These are phyloP conservation scores for Rostrohypoxylon terebratum DNA, from an alignment of 495 filamentous ascomycete genomes.

Conservation along the genomic window DNA sequence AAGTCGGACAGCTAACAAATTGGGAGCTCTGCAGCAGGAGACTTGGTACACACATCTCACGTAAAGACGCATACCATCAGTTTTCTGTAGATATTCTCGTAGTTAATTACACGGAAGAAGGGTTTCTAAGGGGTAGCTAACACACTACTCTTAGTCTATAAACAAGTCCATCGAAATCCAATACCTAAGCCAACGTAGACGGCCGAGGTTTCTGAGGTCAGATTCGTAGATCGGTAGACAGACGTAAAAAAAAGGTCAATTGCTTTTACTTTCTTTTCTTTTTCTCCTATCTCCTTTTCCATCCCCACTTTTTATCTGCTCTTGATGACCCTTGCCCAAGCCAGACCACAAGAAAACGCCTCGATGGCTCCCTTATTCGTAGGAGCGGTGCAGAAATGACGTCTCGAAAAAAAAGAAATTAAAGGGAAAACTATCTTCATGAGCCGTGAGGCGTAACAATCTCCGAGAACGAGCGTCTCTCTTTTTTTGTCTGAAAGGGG, in stretches of 20 bases:
- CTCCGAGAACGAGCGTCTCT: constrained; percentile 38
- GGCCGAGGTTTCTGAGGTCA: neutral
- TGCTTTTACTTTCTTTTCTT: constrained; percentile 14
- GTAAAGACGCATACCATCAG: neutral
- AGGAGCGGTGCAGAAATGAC: constrained; percentile 1
- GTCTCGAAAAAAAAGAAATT: constrained; percentile 3
- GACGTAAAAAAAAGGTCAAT: constrained; percentile 5
- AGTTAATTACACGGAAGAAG: neutral
- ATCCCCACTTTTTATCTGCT: constrained; percentile 5
- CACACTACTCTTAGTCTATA: constrained; percentile 1
- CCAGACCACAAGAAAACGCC: constrained; percentile 21
- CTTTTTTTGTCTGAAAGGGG: constrained; percentile 14
- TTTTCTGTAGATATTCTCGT: neutral
- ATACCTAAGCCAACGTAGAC: neutral
- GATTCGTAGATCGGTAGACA: neutral
- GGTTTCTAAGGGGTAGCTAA: neutral
- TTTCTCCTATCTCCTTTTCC: neutral
- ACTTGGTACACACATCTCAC: neutral
- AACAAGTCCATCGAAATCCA: constrained; percentile 2
- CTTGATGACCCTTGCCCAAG: constrained; percentile 9
- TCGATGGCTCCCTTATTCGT: constrained; percentile 19
- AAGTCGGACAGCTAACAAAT: neutral
- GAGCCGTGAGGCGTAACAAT: constrained; percentile 43
- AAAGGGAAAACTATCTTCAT: constrained; percentile 12
- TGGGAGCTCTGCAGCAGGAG: neutral